Conservation (phyloP, 148 eudicot genomes). For the Suaeda aralocaspica region DNA sequence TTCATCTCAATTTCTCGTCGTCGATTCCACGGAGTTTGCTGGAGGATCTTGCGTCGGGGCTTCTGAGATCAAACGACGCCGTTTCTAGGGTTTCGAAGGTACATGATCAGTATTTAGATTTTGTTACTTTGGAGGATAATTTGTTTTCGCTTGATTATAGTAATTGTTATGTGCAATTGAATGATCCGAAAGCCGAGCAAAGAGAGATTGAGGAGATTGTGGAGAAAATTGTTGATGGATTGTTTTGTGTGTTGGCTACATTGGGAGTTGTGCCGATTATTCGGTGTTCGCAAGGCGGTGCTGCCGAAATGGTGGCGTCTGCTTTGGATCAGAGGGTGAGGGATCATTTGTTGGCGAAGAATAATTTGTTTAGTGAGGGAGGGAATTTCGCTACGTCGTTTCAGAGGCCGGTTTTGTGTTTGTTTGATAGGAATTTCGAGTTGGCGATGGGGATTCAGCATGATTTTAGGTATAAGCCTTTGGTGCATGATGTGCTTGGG, state of each 20-base stretch:
- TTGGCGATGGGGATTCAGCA: slow-evolving; percentile 79
- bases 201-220: slow-evolving; percentile 76
- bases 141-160: slow-evolving; percentile 71
- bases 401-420: slow-evolving; percentile 81
- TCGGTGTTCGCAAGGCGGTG: slow-evolving; percentile 88
- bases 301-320: slow-evolving; percentile 92
- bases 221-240: slow-evolving; percentile 64
- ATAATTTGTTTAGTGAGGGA: slow-evolving; percentile 83
- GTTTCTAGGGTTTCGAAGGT: slow-evolving; percentile 69
- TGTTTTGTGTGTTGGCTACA: slow-evolving; percentile 88
- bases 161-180: slow-evolving; percentile 75
- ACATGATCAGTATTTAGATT: slow-evolving; percentile 93
- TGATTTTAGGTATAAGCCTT: slow-evolving; percentile 91
- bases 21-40: slow-evolving; percentile 68
- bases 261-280: slow-evolving; percentile 84
- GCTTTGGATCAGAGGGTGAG: slow-evolving; percentile 80
- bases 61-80: slow-evolving; percentile 47
- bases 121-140: slow-evolving; percentile 77
- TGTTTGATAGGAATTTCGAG: slow-evolving; percentile 90
- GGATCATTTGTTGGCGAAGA: slow-evolving; percentile 84
- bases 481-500: slow-evolving; percentile 92
- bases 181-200: slow-evolving; percentile 86
- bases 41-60: slow-evolving; percentile 76
- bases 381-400: slow-evolving; percentile 63
- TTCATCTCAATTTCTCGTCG: slow-evolving; percentile 85